Base-by-base conservation (phyloP, 2,329 filamentous ascomycete genomes). In the Pseudovirgaria hyperparasitica region DNA sequence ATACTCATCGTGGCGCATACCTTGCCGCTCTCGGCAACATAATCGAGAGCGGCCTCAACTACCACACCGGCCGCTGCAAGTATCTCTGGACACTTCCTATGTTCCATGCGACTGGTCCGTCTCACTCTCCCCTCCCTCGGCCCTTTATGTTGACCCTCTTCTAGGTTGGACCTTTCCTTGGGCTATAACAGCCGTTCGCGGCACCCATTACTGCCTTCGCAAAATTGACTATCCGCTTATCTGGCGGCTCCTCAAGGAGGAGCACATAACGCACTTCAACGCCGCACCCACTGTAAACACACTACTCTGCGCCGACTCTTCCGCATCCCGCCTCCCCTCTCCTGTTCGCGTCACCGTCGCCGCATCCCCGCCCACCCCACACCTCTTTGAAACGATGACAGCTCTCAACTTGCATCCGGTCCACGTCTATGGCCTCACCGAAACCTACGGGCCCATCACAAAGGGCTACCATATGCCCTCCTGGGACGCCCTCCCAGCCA, bases 211-310 rank as follows among this genome's bases (percentile, higher is more conserved):
- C 50, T 94, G 86, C 44, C 63, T 98, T 11, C 72, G 90, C 34
- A 96, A 93, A 61, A 82, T 98, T 38, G 85, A 96, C 55, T 98
- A 98, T 48, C 73, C 82, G 0, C 65, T 87, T 32, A 92, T 98
- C 33, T 98, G 90, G 90, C 70, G 70, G 25, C 59, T 98, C 4
- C 60, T 98, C 18, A 92, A 85, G 45, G 70, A 84, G 27, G 82
- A 96, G 54, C 64, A 71, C 5, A 79, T 98, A 37, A 96, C 85
- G 1, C 90, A 98, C 54, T 96, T 92, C 60, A 92, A 87, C 46
- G 87, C 87, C 1, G 90, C 87, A 1, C 90, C 90, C 0, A 98
- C 90, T 0, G 90, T 98, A 27, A 96, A 96, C 52, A 98, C 87
- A 0, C 60, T 96, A 1, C 70, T 98, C 3, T 93, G 90, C 47